Conservation (phyloP, 1,284 basidiomycete genomes). For the Sanghuangporus sanghuang region DNA sequence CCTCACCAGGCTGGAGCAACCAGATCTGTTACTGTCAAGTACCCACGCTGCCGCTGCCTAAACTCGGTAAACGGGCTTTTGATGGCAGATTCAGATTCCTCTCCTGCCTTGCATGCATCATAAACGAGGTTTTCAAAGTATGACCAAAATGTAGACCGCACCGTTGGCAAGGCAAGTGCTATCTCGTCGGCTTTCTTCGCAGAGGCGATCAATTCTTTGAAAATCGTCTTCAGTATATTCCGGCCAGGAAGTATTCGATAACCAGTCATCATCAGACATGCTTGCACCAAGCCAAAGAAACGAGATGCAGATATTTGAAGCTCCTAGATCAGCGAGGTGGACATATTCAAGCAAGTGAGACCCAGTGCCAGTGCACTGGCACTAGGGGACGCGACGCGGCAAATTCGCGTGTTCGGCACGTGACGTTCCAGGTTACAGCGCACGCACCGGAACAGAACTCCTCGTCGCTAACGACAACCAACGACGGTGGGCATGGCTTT, state of each 20-base stretch:
- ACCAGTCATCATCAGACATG: conserved; percentile 9
- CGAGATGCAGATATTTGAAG: not conserved
- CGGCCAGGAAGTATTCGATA: not conserved
- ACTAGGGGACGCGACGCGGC: not conserved
- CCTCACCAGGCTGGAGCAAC: conserved; percentile 1
- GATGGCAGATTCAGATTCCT: not conserved
- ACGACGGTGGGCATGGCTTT: conserved; percentile 13
- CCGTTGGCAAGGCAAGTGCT: conserved; percentile 13
- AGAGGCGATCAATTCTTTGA: conserved; percentile 11
- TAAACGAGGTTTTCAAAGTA: conserved; percentile 22
- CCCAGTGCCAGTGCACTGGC: not conserved
- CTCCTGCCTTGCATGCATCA: conserved; percentile 14
- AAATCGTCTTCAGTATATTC: conserved; percentile 13
- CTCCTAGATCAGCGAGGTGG: not conserved
- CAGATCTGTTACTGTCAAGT: conserved; percentile 11
- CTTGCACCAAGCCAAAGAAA: not conserved
- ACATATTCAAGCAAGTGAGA: not conserved
- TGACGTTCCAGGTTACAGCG: not conserved
- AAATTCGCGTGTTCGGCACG: not conserved
- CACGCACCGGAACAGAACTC: too few relatives aligned
- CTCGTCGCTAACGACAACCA: conserved; percentile 7
- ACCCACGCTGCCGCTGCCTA: conserved; percentile 5
- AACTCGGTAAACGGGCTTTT: conserved; percentile 5
- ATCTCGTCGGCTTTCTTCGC: conserved; percentile 2
- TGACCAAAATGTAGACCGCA: conserved; percentile 28